These are phyloP conservation scores for Circinella umbellata DNA, from an alignment of 371 early-diverging fungal species.

Conservation along the genomic window DNA sequence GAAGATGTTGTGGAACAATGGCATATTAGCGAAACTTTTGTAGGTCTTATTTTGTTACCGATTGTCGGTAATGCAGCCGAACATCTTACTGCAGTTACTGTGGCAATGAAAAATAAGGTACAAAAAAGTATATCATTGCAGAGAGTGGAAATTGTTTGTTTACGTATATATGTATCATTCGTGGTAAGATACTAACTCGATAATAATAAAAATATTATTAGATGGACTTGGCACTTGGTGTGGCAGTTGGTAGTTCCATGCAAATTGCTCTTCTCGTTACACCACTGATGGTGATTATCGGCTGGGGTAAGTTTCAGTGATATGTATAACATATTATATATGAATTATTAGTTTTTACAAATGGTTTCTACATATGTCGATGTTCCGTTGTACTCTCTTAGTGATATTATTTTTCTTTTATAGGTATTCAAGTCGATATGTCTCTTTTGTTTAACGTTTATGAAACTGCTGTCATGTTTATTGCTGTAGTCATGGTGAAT, in stretches of 20 bases:
- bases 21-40: constrained; percentile 77
- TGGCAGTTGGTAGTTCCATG: constrained; percentile 90
- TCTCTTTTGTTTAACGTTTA: constrained; percentile 81
- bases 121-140: neutral
- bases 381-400: too few relatives aligned
- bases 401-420: too few relatives aligned
- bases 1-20: constrained; percentile 69
- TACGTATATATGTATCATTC: neutral
- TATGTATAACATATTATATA: too few relatives aligned
- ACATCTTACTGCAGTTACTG: constrained; percentile 83
- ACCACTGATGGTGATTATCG: constrained; percentile 85
- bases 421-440: constrained; percentile 66
- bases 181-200: too few relatives aligned
- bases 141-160: too few relatives aligned
- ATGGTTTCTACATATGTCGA: too few relatives aligned
- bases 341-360: too few relatives aligned
- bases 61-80: constrained; percentile 87
- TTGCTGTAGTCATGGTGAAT: constrained; percentile 83
- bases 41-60: constrained; percentile 85
- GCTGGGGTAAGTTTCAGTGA: constrained; percentile 65
- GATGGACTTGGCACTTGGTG: constrained; percentile 87
- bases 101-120: constrained; percentile 81
- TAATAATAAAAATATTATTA: constrained; percentile 3
- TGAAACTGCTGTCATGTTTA: constrained; percentile 82
- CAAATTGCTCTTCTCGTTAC: constrained; percentile 91